These are phyloP conservation scores for Cryptococcus sp. DNA, from an alignment of 1,284 basidiomycete genomes.

Conservation along the genomic window DNA sequence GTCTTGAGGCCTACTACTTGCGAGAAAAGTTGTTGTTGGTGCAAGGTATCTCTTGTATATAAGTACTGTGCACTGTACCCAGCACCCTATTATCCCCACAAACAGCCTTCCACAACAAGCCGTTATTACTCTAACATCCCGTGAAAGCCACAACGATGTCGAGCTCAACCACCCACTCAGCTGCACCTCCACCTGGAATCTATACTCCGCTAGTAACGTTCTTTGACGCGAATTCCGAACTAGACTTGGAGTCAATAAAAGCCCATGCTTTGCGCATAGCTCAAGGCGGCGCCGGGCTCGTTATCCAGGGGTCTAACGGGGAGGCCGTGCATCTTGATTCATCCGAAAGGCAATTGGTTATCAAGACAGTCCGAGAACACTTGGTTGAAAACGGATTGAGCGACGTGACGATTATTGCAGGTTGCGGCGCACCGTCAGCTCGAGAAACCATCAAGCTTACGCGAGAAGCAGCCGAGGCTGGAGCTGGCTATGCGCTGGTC, in stretches of 20 bases:
- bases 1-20: too few relatives aligned
- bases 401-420: slow-evolving; percentile 17
- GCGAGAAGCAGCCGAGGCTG: slow-evolving; percentile 16
- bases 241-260: slow-evolving; percentile 10
- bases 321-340: slow-evolving; percentile 36
- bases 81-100: too few relatives aligned
- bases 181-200: slow-evolving; percentile 11
- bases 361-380: slow-evolving; percentile 9
- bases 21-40: too few relatives aligned
- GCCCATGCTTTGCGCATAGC: slow-evolving; percentile 13
- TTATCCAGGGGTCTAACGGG: slow-evolving; percentile 38
- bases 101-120: too few relatives aligned
- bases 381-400: slow-evolving; percentile 13
- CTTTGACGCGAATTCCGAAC: slow-evolving; percentile 7
- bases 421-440: slow-evolving; percentile 13
- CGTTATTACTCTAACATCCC: too few relatives aligned
- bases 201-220: slow-evolving; percentile 16
- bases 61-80: too few relatives aligned
- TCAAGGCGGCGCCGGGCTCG: slow-evolving; percentile 20
- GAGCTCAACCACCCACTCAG: not conserved
- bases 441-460: slow-evolving; percentile 7
- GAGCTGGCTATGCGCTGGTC: slow-evolving; percentile 21
- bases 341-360: slow-evolving; percentile 20
- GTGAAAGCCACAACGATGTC: not conserved
- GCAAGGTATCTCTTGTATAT: too few relatives aligned